These are phyloP conservation scores for Cymodocea nodosa DNA, from an alignment of 116 monocot genomes.

Conservation along the genomic window DNA sequence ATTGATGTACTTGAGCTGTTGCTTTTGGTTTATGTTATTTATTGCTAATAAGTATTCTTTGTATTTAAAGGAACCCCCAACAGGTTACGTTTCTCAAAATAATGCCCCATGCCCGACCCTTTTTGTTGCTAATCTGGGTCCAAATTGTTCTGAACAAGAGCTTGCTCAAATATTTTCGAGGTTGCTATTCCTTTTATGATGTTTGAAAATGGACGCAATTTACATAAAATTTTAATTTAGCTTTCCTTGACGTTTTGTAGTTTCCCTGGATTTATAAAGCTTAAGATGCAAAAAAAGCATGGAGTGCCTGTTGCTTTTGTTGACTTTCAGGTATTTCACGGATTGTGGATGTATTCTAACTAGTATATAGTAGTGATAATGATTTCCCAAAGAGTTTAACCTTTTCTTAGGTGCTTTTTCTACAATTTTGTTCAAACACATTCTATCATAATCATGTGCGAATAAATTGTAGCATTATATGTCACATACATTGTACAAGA, in stretches of 20 bases:
- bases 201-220: not conserved
- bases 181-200: slow-evolving; percentile 15
- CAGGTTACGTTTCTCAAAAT: slow-evolving; percentile 26
- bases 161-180: slow-evolving; percentile 54
- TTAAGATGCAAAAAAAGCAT: slow-evolving; percentile 66
- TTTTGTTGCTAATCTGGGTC: slow-evolving; percentile 68
- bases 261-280: slow-evolving; percentile 64
- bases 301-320: slow-evolving; percentile 76
- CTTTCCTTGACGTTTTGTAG: slow-evolving; percentile 16
- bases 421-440: too few species aligned
- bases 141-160: slow-evolving; percentile 58
- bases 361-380: too few species aligned
- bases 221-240: not conserved
- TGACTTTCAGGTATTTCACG: slow-evolving; percentile 55
- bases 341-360: too few species aligned
- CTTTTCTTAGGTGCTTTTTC: too few species aligned
- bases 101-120: slow-evolving; percentile 69
- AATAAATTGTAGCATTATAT: too few species aligned
- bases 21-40: not conserved
- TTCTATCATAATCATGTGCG: too few species aligned
- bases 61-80: slow-evolving; percentile 13
- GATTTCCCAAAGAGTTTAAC: too few species aligned
- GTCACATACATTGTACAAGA: too few species aligned
- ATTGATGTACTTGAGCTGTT: too few species aligned
- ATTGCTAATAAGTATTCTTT: not conserved